Conservation (phyloP, 257 asterid genomes). For the Solanum phureja region DNA sequence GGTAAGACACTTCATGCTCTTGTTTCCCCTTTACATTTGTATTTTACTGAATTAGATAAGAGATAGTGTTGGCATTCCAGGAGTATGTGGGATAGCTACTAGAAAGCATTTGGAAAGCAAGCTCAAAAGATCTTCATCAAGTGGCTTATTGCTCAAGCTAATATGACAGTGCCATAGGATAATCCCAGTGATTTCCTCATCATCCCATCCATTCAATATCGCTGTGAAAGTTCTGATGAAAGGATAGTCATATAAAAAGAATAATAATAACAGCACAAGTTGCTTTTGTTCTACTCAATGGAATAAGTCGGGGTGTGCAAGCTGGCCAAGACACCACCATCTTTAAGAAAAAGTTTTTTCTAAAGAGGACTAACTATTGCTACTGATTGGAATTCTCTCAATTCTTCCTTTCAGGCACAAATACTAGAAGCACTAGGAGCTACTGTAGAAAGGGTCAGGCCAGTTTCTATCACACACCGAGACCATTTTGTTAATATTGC, state of each 20-base stretch:
- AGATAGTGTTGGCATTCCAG: not conserved
- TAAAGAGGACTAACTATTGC: not conserved
- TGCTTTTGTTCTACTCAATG: not conserved
- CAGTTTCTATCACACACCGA: conserved; percentile 86
- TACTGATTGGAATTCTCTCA: not conserved
- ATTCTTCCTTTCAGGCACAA: conserved; percentile 58
- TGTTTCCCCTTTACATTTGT: not conserved
- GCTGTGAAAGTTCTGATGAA: not conserved
- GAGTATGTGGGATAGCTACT: not conserved
- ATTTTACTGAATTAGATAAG: not conserved
- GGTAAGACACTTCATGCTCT: conserved; percentile 18
- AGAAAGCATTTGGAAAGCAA: not conserved
- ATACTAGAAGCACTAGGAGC: conserved; percentile 93
- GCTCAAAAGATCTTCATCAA: not conserved
- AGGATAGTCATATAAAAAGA: not conserved
- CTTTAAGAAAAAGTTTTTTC: not conserved
- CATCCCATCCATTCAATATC: not conserved
- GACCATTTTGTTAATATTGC: conserved; percentile 95
- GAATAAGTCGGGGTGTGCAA: not conserved
- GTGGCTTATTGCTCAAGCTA: not conserved
- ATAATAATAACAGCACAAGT: not conserved
- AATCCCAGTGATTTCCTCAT: not conserved
- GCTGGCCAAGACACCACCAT: not conserved
- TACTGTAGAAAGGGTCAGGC: conserved; percentile 91
- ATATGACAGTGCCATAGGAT: not conserved